A percentile compares a stretch with the other conserved stretches of the same genome.
Evolutionary conservation across 108 stramenopile species (phyloP).

Genomic region (Cylindrotheca closterium): DNA sequence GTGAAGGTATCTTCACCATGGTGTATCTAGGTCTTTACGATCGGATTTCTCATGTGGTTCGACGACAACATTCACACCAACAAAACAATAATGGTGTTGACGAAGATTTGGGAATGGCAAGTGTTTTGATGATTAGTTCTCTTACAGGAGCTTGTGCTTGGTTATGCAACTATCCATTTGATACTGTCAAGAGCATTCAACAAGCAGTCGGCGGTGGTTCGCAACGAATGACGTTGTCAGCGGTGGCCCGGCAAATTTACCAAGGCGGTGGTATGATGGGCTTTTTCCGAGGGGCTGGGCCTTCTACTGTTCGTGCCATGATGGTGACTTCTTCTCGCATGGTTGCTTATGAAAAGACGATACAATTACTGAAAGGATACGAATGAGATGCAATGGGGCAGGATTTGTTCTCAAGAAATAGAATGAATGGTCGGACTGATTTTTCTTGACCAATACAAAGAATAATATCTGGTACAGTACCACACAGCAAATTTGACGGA

Average conservation of each 20-base stretch:
- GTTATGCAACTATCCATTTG: constrained; percentile 39
- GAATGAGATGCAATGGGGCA: too few relatives aligned
- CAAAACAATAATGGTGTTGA: background rate
- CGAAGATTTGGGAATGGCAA: background rate
- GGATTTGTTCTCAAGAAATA: too few relatives aligned
- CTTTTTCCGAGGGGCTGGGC: constrained; percentile 18
- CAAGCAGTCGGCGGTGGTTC: constrained; percentile 8
- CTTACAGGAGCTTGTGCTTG: constrained; percentile 40
- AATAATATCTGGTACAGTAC: too few relatives aligned
- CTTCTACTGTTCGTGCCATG: constrained; percentile 46
- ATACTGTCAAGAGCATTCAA: constrained; percentile 36
- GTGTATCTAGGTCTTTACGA: constrained; percentile 50
- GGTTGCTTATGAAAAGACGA: constrained; percentile 37
- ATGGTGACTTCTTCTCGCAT: constrained; percentile 48
- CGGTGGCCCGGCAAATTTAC: constrained; percentile 7
- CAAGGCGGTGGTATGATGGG: constrained; percentile 16
- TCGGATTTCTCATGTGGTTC: constrained; percentile 5
- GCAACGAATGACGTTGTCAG: background rate
- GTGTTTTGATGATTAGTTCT: constrained; percentile 24
- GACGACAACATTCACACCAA: background rate
- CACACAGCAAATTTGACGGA: too few relatives aligned
- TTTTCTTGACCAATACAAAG: too few relatives aligned
- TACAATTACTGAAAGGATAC: background rate
- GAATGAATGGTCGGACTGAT: too few relatives aligned
- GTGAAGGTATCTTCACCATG: constrained; percentile 55